Conservation (phyloP, 1,284 basidiomycete genomes). For the Cutaneotrichosporon sp. region DNA sequence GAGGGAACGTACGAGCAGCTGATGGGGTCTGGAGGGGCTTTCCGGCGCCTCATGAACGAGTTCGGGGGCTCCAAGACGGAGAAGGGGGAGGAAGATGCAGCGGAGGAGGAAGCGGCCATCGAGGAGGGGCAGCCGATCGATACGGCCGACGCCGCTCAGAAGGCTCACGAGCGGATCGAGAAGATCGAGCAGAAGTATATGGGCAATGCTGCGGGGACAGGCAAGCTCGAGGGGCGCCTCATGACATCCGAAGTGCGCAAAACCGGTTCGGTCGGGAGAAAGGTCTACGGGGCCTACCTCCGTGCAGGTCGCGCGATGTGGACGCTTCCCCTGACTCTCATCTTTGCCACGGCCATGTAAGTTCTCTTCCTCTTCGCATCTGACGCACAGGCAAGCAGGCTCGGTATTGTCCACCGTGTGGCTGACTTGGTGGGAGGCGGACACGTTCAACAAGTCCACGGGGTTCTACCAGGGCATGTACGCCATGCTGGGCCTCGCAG, state of each 20-base stretch:
- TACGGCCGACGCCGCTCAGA: constrained; percentile 6
- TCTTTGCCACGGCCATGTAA: constrained; percentile 56
- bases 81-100: constrained; percentile 50
- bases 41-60: constrained; percentile 60
- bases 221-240: constrained; percentile 55
- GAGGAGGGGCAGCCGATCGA: constrained; percentile 18
- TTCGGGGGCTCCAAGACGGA: constrained; percentile 56
- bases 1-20: constrained; percentile 62
- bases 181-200: constrained; percentile 34
- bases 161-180: constrained; percentile 9
- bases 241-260: constrained; percentile 52
- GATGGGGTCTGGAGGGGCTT: constrained; percentile 54
- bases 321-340: constrained; percentile 58
- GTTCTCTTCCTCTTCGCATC: constrained; percentile 5
- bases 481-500: constrained; percentile 55
- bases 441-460: constrained; percentile 34
- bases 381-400: constrained; percentile 54
- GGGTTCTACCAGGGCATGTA: constrained; percentile 70
- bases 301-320: constrained; percentile 58
- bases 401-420: constrained; percentile 51
- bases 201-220: constrained; percentile 56
- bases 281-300: constrained; percentile 66
- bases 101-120: constrained; percentile 44
- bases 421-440: constrained; percentile 67
- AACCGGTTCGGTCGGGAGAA: constrained; percentile 60